Evolutionary conservation across 768 basidiomycete genomes (phyloP).

Genomic region (Trametes cingulata): DNA sequence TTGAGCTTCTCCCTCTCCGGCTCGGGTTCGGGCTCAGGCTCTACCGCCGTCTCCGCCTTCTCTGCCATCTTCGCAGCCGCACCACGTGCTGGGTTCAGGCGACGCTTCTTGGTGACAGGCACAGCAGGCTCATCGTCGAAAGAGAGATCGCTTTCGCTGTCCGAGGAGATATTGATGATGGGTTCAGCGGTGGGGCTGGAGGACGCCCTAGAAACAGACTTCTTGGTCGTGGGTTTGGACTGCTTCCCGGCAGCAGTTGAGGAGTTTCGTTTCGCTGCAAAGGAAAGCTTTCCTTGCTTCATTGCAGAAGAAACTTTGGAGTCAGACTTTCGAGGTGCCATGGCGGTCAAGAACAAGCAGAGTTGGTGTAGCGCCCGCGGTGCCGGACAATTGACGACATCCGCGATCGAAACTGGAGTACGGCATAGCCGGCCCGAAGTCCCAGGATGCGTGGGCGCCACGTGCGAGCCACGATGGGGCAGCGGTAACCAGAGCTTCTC

Average conservation of each 20-base stretch:
- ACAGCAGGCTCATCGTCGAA: background rate
- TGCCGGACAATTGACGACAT: no score
- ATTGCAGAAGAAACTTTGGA: background rate
- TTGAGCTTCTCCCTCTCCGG: constrained; percentile 11
- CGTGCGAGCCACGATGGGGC: no score
- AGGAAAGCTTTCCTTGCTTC: constrained; percentile 18
- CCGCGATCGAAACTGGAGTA: no score
- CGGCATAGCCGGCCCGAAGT: no score
- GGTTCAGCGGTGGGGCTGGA: constrained; percentile 4
- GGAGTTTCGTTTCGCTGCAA: constrained; percentile 14
- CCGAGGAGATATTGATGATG: constrained; percentile 14
- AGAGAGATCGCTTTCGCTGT: constrained; percentile 7
- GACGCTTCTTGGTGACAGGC: constrained; percentile 3
- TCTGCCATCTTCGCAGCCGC: background rate
- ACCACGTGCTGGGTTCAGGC: background rate
- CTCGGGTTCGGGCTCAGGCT: constrained; percentile 4
- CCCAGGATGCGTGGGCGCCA: no score
- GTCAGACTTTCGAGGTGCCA: constrained; percentile 5
- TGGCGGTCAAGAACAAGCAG: background rate
- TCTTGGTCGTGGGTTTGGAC: background rate
- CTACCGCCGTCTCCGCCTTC: background rate
- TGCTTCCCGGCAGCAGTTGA: constrained; percentile 5
- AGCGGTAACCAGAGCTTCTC: no score
- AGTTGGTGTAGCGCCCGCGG: constrained; percentile 38
- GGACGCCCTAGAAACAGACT: background rate